Evolutionary conservation across 1,139 yeast genomes (phyloP), one percentile per base, ranked within the genome.

Genomic region (Kodamaea plutei): DNA sequence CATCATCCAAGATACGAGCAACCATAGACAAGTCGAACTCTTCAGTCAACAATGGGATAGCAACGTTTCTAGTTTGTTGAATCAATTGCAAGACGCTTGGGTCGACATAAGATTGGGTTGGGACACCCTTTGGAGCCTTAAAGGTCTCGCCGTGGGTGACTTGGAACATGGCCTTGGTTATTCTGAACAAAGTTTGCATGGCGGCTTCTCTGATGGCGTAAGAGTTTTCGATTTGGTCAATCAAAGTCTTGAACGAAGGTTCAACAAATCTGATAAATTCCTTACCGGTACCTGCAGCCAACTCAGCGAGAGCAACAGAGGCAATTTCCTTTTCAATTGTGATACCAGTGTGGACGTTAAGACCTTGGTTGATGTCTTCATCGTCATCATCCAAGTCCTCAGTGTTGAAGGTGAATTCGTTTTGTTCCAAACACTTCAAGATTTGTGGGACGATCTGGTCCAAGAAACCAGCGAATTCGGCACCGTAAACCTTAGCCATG

Each of bases 241-340:
- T 63, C 46, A 91, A 71, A 20, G 76, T 71, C 41, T 72, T 69
- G 45, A 85, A 63, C 15, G 93, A 72, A 41, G 76, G 72, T 55
- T 84, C 89, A 41, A 88, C 80, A 52, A 77, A 89, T 46, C 81
- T 81, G 47, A 78, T 75, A 61, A 91, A 88, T 33, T 77, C 79
- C 41, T 76, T 78, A 48, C 88, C 87, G 31, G 95, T 82, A 44
- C 95, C 95, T 38, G 73, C 61, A 39, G 96, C 95, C 53, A 91
- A 74, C 52, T 91, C 96, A 28, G 88, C 81, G 47, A 91, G 66
- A 14, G 96, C 94, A 52, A 89, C 93, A 28, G 93, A 75, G n/a
- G 96, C 96, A 48, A 85, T 88, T 67, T 91, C 98, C 66, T 91
- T 91, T 66, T 91, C 98, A 50, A 85, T 83, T 43, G 96, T 87